These are phyloP conservation scores for Xylariaceae sp. DNA, from an alignment of 2,329 filamentous ascomycete genomes.

Conservation along the genomic window DNA sequence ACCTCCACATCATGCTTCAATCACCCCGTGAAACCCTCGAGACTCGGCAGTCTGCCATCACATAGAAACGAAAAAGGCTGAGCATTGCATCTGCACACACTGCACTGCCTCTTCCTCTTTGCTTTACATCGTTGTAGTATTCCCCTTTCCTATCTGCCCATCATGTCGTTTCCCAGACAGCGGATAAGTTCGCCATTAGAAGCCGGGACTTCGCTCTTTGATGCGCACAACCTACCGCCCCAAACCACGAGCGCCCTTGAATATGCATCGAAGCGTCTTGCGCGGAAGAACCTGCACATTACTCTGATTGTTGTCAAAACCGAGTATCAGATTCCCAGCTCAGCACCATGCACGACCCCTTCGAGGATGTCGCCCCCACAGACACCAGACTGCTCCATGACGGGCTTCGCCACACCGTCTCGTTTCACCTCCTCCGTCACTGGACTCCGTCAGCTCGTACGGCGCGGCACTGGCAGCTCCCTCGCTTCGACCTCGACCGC, in stretches of 20 bases:
- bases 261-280: conserved; percentile 53
- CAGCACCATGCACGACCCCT: conserved; percentile 32
- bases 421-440: conserved; percentile 31
- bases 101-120: background rate
- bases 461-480: conserved; percentile 34
- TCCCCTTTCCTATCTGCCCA: background rate
- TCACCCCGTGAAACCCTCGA: too few relatives aligned
- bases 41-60: background rate
- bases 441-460: conserved; percentile 38
- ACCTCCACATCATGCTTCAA: background rate
- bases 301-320: conserved; percentile 55
- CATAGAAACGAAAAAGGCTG: background rate
- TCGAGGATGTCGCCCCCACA: conserved; percentile 20
- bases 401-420: conserved; percentile 29
- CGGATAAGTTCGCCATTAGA: conserved; percentile 61
- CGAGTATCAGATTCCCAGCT: conserved; percentile 50
- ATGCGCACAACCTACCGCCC: conserved; percentile 54
- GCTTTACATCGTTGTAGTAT: conserved; percentile 2
- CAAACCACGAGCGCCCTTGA: conserved; percentile 53
- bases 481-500: conserved; percentile 24
- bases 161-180: conserved; percentile 45
- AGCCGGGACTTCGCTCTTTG: conserved; percentile 57
- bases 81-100: background rate
- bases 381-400: conserved; percentile 29
- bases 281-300: conserved; percentile 52